Evolutionary conservation across 2,329 filamentous ascomycete genomes (phyloP), one percentile per base, ranked within the genome.

Genomic region (Diaporthe vexans): DNA sequence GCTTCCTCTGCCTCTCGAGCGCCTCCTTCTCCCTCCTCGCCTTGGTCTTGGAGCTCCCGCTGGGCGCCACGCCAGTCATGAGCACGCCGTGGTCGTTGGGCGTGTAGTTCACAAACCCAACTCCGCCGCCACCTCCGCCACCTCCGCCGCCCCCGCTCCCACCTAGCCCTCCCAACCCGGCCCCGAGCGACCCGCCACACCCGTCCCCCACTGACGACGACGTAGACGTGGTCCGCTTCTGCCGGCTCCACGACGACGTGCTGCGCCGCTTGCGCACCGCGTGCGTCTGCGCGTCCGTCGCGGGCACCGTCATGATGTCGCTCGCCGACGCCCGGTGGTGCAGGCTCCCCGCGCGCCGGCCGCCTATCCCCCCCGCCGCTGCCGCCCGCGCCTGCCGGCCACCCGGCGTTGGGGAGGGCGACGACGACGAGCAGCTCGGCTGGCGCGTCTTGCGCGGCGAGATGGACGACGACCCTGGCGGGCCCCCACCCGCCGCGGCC

Each of bases 1-100:
- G 81, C 81, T 89, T 88, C 78, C 92, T 85, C 79, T 94, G 87
- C 83, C 93, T 92, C 80, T 98, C 96, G 71, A 90, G 87, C 1
- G 94, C 94, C 85, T 98, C 96, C 82, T 94, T 94, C 83, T 98
- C 96, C 68, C 97, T 87, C 72, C 95, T 86, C n/a, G 95, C 95
- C 82, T 98, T 98, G 11, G 97, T 98, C 89, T 98, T 98, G 78
- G 91, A 94, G 78, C 92, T 95, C 13, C 97, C 97, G 77, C 93
- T 95, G 0, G 96, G 96, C 59, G 97, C 97, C 17, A 99, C 97
- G 7, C 95, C 96, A 10, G 91, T 94, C 83, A 99, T 90, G 57
- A 99, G 92, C 80, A 93, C 91, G 19, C 89, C 86, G 79, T 92
- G 92, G 82, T 99, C 95, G 67, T 89, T 87, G 0, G 95, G 92